Base-by-base conservation (phyloP, 352 stramenopile genomes). In the Globisporangium paroecandrum region DNA sequence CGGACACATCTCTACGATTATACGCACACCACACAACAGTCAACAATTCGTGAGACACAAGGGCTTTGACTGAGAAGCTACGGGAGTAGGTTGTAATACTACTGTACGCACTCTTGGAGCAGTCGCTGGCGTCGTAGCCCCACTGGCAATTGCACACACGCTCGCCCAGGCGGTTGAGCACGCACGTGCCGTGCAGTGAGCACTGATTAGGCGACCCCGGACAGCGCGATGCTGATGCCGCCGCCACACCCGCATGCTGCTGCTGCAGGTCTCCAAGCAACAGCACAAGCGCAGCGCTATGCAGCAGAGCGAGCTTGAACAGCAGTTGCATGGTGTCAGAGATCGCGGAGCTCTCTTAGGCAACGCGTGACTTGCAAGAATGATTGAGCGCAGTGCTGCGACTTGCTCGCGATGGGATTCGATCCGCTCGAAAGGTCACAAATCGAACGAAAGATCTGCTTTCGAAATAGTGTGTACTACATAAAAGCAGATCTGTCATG, bases 81-180 rank as follows among this genome's bases (percentile, higher is more conserved):
- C 3, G 29, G 12, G 20, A 46, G 12, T 18, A 27, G 34, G 6
- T 20, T 15, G 20, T 41, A 5, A 18, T 57, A 46, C 4, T 0
- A n/a, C 15, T 1, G 0, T 1, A 76, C 81, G 60, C 61, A 91
- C 85, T 88, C 65, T 70, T 81, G 56, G 77, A 72, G 68, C 85
- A 93, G 73, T 91, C 85, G n/a, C 57, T 66, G 32, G 64, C 77
- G 6, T 75, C 76, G 62, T 85, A 91, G 1, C 85, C 83, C 85
- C 85, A 91, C 54, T 91, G 80, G 58, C 85, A 93, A 63, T 91
- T 93, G 76, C 85, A 93, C 36, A 93, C 82, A 60, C 83, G 72
- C 24, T 90, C 75, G 34, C 82, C 82, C 24, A 80, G 74, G 27
- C 82, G 78, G 54, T 83, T 91, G 72, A 91, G 78, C 58, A 74